Conservation (phyloP, 306 rosid species). For the Medicago arabica region DNA sequence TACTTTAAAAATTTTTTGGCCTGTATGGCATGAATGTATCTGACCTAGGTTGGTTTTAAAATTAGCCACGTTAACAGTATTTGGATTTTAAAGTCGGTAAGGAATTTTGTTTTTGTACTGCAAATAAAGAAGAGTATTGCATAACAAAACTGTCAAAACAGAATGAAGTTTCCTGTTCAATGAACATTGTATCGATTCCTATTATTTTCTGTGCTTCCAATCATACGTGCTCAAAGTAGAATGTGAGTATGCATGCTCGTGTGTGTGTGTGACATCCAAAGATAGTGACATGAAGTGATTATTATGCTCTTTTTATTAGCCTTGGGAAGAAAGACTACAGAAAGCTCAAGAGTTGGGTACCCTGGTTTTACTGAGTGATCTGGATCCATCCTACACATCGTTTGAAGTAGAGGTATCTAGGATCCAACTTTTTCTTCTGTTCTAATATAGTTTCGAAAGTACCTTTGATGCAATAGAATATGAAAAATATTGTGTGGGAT, state of each 20-base stretch:
- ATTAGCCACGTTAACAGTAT: too few relatives aligned
- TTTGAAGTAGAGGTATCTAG: slow-evolving; percentile 59
- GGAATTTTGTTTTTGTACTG: not conserved
- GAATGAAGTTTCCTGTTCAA: slow-evolving; percentile 12
- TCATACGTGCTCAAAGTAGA: not conserved
- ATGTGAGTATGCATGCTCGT: not conserved
- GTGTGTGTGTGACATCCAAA: not conserved
- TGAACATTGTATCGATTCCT: not conserved
- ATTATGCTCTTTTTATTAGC: slow-evolving; percentile 44
- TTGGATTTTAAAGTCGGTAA: too few relatives aligned
- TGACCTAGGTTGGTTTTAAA: too few relatives aligned
- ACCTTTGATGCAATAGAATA: not conserved
- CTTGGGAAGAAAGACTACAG: slow-evolving; percentile 59
- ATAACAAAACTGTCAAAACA: slow-evolving; percentile 6
- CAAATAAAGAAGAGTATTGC: not conserved
- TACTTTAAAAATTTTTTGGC: too few relatives aligned
- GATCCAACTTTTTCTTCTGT: not conserved
- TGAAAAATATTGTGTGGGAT: not conserved
- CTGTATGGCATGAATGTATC: too few relatives aligned
- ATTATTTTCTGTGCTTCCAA: slow-evolving; percentile 1
- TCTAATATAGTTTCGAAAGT: not conserved
- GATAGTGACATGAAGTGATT: not conserved
- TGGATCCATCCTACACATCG: slow-evolving; percentile 67
- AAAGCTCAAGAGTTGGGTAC: slow-evolving; percentile 53
- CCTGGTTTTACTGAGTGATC: slow-evolving; percentile 60